Conservation (phyloP, 2,329 filamentous ascomycete genomes). For the Akanthomyces muscarius region DNA sequence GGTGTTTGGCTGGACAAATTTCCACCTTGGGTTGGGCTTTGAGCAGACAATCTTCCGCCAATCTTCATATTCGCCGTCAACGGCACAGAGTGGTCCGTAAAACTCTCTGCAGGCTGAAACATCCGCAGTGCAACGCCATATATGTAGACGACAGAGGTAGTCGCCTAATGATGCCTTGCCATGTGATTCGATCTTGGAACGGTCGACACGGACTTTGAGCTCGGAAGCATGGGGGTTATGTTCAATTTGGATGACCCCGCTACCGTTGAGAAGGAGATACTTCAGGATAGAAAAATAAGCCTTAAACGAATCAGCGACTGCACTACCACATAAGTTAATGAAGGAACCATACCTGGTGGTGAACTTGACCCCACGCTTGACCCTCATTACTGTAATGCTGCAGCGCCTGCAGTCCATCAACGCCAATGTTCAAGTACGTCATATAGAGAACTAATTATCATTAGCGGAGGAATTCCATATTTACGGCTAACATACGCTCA, state of each 20-base stretch:
- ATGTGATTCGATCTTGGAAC: neutral
- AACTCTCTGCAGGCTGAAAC: neutral
- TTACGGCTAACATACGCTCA: neutral
- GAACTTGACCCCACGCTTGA: neutral
- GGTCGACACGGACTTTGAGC: neutral
- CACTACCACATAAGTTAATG: too few relatives aligned
- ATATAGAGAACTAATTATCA: constrained; percentile 1
- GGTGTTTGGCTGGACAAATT: constrained; percentile 3
- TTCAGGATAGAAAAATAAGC: constrained; percentile 8
- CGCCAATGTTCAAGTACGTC: constrained; percentile 2
- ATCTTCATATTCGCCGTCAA: neutral
- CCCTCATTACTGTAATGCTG: neutral
- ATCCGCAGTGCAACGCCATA: constrained; percentile 6
- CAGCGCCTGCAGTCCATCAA: neutral
- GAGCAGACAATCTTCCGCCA: constrained; percentile 4
- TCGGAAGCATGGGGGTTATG: neutral
- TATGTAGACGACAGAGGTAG: constrained; percentile 6
- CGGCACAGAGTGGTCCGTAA: neutral
- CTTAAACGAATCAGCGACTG: neutral
- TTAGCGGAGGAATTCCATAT: neutral
- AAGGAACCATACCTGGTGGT: neutral
- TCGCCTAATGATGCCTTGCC: neutral
- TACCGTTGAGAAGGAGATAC: neutral
- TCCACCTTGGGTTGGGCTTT: neutral
- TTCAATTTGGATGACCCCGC: neutral